Evolutionary conservation across 768 basidiomycete genomes (phyloP).

Genomic region (Coprinopsis cinerea): DNA sequence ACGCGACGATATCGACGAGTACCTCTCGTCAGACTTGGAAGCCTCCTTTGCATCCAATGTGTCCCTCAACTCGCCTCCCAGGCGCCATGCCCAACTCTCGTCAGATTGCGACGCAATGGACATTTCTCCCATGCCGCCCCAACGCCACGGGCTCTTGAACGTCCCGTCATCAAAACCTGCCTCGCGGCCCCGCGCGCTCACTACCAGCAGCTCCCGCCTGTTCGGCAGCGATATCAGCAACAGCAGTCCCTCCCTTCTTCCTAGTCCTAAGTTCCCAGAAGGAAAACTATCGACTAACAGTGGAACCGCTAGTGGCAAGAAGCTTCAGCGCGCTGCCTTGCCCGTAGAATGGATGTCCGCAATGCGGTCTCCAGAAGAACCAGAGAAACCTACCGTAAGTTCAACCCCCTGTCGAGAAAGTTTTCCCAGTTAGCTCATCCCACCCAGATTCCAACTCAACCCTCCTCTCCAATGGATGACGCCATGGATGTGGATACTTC

Average conservation of each 20-base stretch:
- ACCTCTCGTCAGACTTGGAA: slow-evolving; percentile 65
- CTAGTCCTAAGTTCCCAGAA: slow-evolving; percentile 29
- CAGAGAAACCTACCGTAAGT: slow-evolving; percentile 24
- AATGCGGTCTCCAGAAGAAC: slow-evolving; percentile 18
- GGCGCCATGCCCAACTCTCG: slow-evolving; percentile 38
- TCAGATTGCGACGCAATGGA: slow-evolving; percentile 74
- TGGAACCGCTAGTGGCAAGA: slow-evolving; percentile 43
- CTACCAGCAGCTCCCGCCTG: slow-evolving; percentile 50
- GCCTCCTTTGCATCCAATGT: slow-evolving; percentile 79
- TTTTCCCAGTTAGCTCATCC: no score
- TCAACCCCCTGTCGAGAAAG: neutral
- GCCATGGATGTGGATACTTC: slow-evolving; percentile 80
- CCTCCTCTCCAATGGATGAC: slow-evolving; percentile 47
- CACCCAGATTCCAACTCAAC: slow-evolving; percentile 20
- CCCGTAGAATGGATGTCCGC: slow-evolving; percentile 56
- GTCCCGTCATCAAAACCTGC: slow-evolving; percentile 18
- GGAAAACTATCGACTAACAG: slow-evolving; percentile 23
- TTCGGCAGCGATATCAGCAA: slow-evolving; percentile 78
- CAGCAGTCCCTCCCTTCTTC: slow-evolving; percentile 22
- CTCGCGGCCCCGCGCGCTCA: slow-evolving; percentile 59
- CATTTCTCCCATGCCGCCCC: slow-evolving; percentile 61
- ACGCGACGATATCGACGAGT: slow-evolving; percentile 56
- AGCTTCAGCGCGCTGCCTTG: slow-evolving; percentile 55
- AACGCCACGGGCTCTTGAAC: slow-evolving; percentile 5
- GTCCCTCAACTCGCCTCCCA: slow-evolving; percentile 69